Conservation (phyloP, 768 basidiomycete genomes). For the Cystobasidium ongulense region DNA sequence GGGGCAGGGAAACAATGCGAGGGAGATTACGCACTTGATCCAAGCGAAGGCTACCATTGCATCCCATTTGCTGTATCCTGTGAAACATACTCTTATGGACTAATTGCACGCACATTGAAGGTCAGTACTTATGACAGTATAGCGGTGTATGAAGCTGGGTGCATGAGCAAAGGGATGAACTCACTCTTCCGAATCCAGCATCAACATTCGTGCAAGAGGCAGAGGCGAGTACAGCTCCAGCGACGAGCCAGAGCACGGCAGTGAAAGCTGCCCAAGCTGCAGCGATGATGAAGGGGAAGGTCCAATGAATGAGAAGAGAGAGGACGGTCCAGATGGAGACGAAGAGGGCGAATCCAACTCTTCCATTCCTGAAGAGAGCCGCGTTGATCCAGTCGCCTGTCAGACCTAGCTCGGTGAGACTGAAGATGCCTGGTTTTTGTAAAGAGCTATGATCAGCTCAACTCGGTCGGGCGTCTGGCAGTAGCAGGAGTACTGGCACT, state of each 20-base stretch:
- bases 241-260: neutral
- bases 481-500: neutral
- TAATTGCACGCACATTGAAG: neutral
- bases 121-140: neutral
- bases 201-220: neutral
- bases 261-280: neutral
- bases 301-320: neutral
- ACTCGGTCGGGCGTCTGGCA: neutral
- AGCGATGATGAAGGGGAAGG: neutral
- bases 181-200: neutral
- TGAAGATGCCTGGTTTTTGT: neutral
- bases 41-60: neutral
- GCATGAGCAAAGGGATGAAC: neutral
- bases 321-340: neutral
- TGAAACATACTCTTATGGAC: neutral
- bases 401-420: neutral
- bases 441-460: neutral
- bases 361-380: neutral
- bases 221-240: neutral
- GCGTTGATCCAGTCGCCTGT: neutral
- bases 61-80: neutral
- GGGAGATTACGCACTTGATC: neutral
- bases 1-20: neutral
- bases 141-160: neutral
- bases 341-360: neutral